Percentiles rank a stretch among this genome's conserved stretches.
Conservation (phyloP, 306 rosid genomes). For the Malus fusca region DNA sequence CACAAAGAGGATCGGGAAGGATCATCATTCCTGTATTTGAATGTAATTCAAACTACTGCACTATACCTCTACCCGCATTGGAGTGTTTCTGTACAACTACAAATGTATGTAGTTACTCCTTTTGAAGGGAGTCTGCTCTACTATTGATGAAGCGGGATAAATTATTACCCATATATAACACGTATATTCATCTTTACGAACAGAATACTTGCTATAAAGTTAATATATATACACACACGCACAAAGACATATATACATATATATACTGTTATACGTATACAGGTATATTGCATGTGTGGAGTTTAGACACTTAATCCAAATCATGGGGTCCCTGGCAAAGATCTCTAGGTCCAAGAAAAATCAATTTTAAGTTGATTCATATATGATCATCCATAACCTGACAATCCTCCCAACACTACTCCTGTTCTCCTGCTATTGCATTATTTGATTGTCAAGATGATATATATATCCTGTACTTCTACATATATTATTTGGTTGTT, state of each 20-base stretch:
- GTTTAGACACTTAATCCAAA: not conserved
- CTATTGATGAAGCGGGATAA: not conserved
- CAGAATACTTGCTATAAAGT: not conserved
- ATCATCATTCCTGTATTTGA: not conserved
- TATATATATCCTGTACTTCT: not conserved
- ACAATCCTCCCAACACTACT: not conserved
- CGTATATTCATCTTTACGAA: not conserved
- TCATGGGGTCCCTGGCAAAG: constrained; percentile 8
- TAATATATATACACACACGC: too few species aligned
- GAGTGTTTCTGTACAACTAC: not conserved
- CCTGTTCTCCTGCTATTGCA: not conserved
- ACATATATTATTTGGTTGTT: not conserved
- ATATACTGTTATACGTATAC: too few species aligned
- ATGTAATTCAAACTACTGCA: not conserved
- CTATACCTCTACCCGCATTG: not conserved
- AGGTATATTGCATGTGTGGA: not conserved
- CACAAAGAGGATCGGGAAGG: too few species aligned
- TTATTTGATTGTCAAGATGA: not conserved
- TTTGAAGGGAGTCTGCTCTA: not conserved
- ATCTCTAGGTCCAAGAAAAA: constrained; percentile 9
- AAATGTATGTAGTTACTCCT: not conserved
- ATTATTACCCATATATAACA: too few species aligned
- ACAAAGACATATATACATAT: too few species aligned
- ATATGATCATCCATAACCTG: not conserved
- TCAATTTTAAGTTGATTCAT: constrained; percentile 17